Base-by-base conservation (phyloP, 23 red algal genomes). In the Gracilaria gracilis region DNA sequence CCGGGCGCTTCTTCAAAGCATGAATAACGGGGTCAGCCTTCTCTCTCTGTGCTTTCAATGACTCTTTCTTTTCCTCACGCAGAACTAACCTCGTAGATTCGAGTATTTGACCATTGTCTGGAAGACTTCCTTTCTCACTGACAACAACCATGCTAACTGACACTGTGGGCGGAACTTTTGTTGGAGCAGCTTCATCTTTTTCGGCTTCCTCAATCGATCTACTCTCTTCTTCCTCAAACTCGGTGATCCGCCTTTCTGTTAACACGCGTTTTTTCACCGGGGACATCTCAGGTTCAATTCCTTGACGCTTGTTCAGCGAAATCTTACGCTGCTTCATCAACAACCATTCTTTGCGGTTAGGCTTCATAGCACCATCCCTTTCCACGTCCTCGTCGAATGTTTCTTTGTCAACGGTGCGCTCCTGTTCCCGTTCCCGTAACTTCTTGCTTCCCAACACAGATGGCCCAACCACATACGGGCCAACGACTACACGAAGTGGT, bases 131-230 rank as follows among this genome's bases (percentile, higher is more conserved):
- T 75, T 77, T 83, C 64, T 92, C 75, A 37, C 89, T 92, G 64
- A 92, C 79, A 12, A 92, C 77, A 53, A 92, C 79, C 89, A 92
- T 92, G 46, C 79, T 83, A 17, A 92, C 78, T 27, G 62, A 74
- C 44, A 82, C 32, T 57, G 72, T 77, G 14, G 61, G 67, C 2
- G 31, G 7, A 2, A 28, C 50, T 66, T 49, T 28, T 6, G 39
- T 16, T 72, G 36, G 25, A 49, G n/a, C 14, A 20, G 64, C 28
- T 14, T 57, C 61, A 54, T 55, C 62, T 49, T n/a, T 74, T 74
- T 39, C 61, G 48, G 13, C 15, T 70, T 32, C 50, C 37, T 57
- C 83, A 4, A 47, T 61, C 19, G 28, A 54, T 44, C 79, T 48
- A 6, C 79, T 61, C 27, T 62, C 39, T 28, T 77, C 31, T 51